Percentiles rank a stretch among this genome's conserved stretches.
phyloP scores from a whole-genome alignment of 2,329 filamentous ascomycete genomes.

The Aspergillus tubingensis region DNA sequence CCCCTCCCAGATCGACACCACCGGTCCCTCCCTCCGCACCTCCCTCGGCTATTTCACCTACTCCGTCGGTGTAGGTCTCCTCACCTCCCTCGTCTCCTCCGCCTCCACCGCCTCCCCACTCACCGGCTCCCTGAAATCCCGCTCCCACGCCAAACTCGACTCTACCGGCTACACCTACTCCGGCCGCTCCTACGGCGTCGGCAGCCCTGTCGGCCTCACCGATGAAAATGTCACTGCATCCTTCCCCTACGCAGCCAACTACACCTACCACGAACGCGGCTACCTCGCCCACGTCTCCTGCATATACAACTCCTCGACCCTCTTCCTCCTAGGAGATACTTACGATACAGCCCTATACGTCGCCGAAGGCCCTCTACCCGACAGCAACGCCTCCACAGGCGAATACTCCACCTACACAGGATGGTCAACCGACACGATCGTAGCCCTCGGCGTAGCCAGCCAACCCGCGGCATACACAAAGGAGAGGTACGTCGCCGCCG shows the following conservation, averaged over 20 bases:
- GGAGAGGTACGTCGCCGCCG: neutral
- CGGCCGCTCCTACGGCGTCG: neutral
- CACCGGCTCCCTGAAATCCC: neutral
- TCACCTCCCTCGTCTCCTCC: conserved; percentile 1
- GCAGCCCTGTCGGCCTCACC: neutral
- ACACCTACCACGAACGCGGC: neutral
- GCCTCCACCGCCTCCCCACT: neutral
- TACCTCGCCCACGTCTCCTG: neutral
- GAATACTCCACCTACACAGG: conserved; percentile 1
- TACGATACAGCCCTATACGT: neutral
- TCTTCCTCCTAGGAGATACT: neutral
- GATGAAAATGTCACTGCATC: neutral
- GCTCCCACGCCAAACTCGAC: conserved; percentile 7
- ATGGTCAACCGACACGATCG: neutral
- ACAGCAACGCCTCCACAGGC: neutral
- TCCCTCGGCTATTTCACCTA: neutral
- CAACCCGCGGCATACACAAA: neutral
- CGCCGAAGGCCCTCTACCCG: neutral
- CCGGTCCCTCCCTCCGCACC: neutral
- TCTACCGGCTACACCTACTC: conserved; percentile 1
- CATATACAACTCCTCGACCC: neutral
- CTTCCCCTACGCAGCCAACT: neutral
- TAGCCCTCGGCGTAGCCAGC: neutral
- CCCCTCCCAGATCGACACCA: neutral
- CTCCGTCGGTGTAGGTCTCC: neutral